phyloP scores from a whole-genome alignment of 352 stramenopile species.

The Pythium sp. region DNA sequence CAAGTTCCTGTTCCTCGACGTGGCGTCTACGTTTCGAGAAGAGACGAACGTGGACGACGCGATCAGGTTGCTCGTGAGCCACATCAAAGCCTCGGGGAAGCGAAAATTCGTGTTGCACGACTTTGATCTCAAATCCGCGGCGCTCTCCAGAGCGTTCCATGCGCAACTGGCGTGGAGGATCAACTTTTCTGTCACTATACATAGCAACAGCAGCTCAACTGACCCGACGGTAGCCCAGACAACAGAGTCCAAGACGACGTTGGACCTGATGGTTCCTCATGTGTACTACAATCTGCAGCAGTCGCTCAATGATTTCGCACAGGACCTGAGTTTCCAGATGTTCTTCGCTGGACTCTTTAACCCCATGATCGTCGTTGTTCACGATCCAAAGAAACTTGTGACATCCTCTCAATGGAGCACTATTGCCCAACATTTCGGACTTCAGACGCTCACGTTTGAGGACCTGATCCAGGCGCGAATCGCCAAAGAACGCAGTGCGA shows the following conservation, averaged over 20 bases:
- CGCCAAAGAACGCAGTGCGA: conserved; percentile 22
- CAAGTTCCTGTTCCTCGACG: conserved; percentile 37
- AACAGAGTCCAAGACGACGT: background rate
- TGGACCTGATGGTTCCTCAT: background rate
- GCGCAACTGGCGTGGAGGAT: conserved; percentile 21
- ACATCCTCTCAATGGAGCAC: background rate
- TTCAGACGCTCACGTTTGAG: conserved; percentile 26
- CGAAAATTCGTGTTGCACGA: conserved; percentile 28
- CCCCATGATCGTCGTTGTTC: conserved; percentile 29
- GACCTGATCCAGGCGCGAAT: conserved; percentile 18
- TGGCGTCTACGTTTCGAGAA: conserved; percentile 14
- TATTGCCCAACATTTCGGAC: conserved; percentile 25
- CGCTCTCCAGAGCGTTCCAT: conserved; percentile 13
- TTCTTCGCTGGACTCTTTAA: conserved; percentile 35
- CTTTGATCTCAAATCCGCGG: conserved; percentile 19
- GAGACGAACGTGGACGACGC: conserved; percentile 1
- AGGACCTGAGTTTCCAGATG: conserved; percentile 1
- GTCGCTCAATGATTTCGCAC: background rate
- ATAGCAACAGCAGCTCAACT: conserved; percentile 14
- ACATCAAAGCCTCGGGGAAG: conserved; percentile 20
- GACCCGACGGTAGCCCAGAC: background rate
- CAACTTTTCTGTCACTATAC: conserved; percentile 23
- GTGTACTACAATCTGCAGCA: conserved; percentile 3
- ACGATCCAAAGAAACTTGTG: conserved; percentile 21
- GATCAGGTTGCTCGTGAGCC: conserved; percentile 17